phyloP scores from a whole-genome alignment of 192 early-diverging fungal species.

The Umbelopsis ramanniana region DNA sequence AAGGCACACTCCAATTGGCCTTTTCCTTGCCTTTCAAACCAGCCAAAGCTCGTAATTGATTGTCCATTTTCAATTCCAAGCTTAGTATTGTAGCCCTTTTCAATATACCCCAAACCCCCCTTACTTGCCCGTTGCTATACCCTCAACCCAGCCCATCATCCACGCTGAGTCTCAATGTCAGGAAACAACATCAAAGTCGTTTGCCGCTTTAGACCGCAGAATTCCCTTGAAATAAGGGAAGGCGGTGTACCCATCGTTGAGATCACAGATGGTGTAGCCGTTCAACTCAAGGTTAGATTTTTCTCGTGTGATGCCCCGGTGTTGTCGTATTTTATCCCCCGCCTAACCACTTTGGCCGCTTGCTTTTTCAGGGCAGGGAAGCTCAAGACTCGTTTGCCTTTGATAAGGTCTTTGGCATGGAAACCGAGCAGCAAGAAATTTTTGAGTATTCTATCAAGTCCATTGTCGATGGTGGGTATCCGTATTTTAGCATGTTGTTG shows the following conservation, averaged over 20 bases:
- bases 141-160: slow-evolving; percentile 8
- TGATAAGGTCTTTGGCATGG: slow-evolving; percentile 88
- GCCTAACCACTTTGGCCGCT: not conserved
- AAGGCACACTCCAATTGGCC: not conserved
- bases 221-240: slow-evolving; percentile 87
- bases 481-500: not conserved
- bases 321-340: not conserved
- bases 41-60: not conserved
- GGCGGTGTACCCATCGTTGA: slow-evolving; percentile 88
- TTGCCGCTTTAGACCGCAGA: slow-evolving; percentile 96
- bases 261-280: slow-evolving; percentile 39
- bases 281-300: slow-evolving; percentile 13
- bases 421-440: slow-evolving; percentile 79
- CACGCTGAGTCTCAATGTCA: slow-evolving; percentile 49
- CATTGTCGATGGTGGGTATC: slow-evolving; percentile 83
- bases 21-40: not conserved
- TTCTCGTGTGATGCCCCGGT: not conserved
- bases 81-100: not conserved
- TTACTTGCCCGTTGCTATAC: not conserved
- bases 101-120: not conserved
- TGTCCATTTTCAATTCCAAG: not conserved
- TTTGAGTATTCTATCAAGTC: slow-evolving; percentile 92
- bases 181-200: slow-evolving; percentile 95
- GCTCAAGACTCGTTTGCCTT: slow-evolving; percentile 81
- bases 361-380: slow-evolving; percentile 48